Evolutionary conservation across 2,329 filamentous ascomycete species (phyloP).

Genomic region (Chalaropsis thielavioides): DNA sequence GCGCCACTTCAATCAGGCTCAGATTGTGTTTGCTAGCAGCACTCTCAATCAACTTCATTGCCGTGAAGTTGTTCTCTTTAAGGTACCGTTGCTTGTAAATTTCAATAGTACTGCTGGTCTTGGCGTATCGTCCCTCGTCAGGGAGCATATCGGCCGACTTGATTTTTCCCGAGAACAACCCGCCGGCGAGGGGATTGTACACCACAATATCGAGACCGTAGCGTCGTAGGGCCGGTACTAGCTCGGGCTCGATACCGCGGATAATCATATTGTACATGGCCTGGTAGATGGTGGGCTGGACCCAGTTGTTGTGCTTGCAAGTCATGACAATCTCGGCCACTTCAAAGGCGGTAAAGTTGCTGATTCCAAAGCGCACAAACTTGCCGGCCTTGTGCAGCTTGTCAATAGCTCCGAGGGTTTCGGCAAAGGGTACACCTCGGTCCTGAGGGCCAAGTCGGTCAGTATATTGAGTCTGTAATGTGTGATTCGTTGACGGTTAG

Average conservation of each 20-base stretch:
- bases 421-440: slow-evolving; percentile 56
- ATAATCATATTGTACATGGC: slow-evolving; percentile 79
- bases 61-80: slow-evolving; percentile 42
- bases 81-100: slow-evolving; percentile 56
- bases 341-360: slow-evolving; percentile 77
- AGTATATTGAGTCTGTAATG: slow-evolving; percentile 21
- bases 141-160: slow-evolving; percentile 50
- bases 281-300: slow-evolving; percentile 71
- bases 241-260: slow-evolving; percentile 58
- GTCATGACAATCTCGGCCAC: slow-evolving; percentile 72
- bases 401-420: slow-evolving; percentile 64
- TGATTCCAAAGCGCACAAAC: slow-evolving; percentile 65
- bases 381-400: slow-evolving; percentile 75
- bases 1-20: slow-evolving; percentile 55
- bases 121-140: slow-evolving; percentile 54
- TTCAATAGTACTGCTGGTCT: slow-evolving; percentile 36
- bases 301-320: slow-evolving; percentile 67
- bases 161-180: slow-evolving; percentile 67
- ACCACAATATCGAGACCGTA: slow-evolving; percentile 68
- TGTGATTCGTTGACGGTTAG: slow-evolving; percentile 14
- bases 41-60: slow-evolving; percentile 52
- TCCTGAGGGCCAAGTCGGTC: slow-evolving; percentile 27
- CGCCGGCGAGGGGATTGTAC: slow-evolving; percentile 72
- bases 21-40: slow-evolving; percentile 53
- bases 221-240: slow-evolving; percentile 57